Conservation (phyloP, 2,329 filamentous ascomycete species). For the Cryphonectria japonica region DNA sequence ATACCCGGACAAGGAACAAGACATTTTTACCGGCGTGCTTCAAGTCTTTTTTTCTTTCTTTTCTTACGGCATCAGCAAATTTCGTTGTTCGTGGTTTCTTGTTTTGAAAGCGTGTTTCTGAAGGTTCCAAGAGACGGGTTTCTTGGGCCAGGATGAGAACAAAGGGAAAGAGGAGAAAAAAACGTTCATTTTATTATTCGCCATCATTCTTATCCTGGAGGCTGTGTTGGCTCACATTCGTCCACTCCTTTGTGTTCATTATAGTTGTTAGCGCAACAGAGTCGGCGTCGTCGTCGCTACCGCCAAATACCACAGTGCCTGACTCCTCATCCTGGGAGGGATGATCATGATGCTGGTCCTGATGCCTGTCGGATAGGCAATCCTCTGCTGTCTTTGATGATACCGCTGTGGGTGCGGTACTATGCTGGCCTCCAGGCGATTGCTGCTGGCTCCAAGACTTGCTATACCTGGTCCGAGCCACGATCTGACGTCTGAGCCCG, state of each 20-base stretch:
- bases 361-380: neutral
- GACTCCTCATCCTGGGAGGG: neutral
- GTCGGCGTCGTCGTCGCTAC: neutral
- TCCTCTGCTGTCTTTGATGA: neutral
- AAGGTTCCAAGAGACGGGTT: neutral
- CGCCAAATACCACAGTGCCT: neutral
- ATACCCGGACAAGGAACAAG: neutral
- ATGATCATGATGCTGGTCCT: neutral
- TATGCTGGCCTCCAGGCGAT: neutral
- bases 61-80: neutral
- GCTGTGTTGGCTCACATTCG: neutral
- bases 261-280: neutral
- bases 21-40: neutral
- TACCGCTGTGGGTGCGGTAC: neutral
- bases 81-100: neutral
- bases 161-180: neutral
- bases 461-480: neutral
- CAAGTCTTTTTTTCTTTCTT: neutral
- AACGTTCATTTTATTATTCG: neutral
- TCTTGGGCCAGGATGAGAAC: neutral
- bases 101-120: neutral
- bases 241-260: neutral
- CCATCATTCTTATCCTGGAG: neutral
- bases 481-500: slow-evolving; percentile 19
- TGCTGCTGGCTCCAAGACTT: neutral